Evolutionary conservation across 2,329 filamentous ascomycete species (phyloP), one percentile per base, ranked within the genome.

Genomic region (Biscogniauxia marginata): DNA sequence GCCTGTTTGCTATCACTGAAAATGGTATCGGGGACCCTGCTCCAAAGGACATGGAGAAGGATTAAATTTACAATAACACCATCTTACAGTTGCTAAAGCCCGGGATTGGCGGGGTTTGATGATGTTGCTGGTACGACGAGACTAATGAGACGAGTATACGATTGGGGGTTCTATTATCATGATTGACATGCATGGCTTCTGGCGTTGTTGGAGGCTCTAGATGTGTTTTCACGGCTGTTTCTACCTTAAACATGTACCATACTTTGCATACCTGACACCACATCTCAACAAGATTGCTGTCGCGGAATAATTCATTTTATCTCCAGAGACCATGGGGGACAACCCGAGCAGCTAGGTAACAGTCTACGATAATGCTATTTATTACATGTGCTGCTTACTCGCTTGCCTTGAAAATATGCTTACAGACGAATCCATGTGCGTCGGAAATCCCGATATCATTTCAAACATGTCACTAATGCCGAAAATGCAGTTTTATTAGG

Each of bases 1-100:
- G 91, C 70, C 76, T 98, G 65, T 99, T 99, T 76, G 93, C 95
- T 48, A 99, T 99, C 72, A 91, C 91, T 55, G 96, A 98, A 74
- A 92, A 97, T 71, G 95, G 95, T 46, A 99, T 99, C 69, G 91
- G 91, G 23, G 95, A 99, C 71, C 95, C 95, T 46, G 90, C 88
- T 57, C 93, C 95, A 47, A 99, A 99, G 79, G 95, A 99, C 68
- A 75, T 93, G 71, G 93, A 98, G 71, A 96, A 96, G 75, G 66
- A 70, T n/a, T 69, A 62, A 43, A 53, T 24, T 52, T 45, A 46
- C 25, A 25, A 21, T 50, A n/a, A 39, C 19, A 13, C 8, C 53
- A 45, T 22, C 25, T 13, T 25, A 19, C 18, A 39, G 34, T 20
- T 22, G 22, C 4, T 23, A 43, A 45, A 52, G 22, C 45, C 43